Percentiles rank a stretch among this genome's conserved stretches.
These are phyloP conservation scores for Ustilago bromivora DNA, from an alignment of 1,284 basidiomycete species.

Conservation along the genomic window DNA sequence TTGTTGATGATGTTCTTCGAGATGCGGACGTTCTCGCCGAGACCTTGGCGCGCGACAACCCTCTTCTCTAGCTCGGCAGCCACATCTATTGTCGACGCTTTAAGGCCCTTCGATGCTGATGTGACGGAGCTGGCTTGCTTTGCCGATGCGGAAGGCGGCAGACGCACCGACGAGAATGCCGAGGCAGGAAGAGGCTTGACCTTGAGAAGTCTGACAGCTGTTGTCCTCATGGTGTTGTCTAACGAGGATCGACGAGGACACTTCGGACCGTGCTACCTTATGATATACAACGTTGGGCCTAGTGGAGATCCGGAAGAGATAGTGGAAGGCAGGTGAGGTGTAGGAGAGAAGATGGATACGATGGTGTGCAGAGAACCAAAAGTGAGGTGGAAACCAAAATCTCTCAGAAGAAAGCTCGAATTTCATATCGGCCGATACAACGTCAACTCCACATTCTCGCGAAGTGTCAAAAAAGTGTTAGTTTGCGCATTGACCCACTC, in stretches of 20 bases:
- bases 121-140: constrained; percentile 8
- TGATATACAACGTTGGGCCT: neutral
- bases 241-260: neutral
- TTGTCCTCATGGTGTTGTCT: constrained; percentile 27
- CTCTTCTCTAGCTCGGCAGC: constrained; percentile 38
- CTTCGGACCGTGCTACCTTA: neutral
- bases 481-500: constrained; percentile 19
- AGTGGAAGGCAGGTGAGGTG: neutral
- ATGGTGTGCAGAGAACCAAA: neutral
- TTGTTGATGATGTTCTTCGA: constrained; percentile 42
- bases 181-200: constrained; percentile 42
- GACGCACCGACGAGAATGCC: constrained; percentile 26
- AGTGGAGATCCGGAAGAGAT: neutral
- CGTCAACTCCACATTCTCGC: constrained; percentile 15
- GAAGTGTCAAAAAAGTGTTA: constrained; percentile 11
- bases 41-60: constrained; percentile 19
- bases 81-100: constrained; percentile 21
- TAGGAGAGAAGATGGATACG: neutral
- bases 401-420: constrained; percentile 9
- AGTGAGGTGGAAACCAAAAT: constrained; percentile 3
- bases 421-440: constrained; percentile 13
- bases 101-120: constrained; percentile 2
- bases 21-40: constrained; percentile 51
- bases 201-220: constrained; percentile 34
- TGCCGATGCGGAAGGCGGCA: constrained; percentile 26